Evolutionary conservation across 2,329 filamentous ascomycete species (phyloP), one percentile per base, ranked within the genome.

Genomic region (Cercospora zeina): DNA sequence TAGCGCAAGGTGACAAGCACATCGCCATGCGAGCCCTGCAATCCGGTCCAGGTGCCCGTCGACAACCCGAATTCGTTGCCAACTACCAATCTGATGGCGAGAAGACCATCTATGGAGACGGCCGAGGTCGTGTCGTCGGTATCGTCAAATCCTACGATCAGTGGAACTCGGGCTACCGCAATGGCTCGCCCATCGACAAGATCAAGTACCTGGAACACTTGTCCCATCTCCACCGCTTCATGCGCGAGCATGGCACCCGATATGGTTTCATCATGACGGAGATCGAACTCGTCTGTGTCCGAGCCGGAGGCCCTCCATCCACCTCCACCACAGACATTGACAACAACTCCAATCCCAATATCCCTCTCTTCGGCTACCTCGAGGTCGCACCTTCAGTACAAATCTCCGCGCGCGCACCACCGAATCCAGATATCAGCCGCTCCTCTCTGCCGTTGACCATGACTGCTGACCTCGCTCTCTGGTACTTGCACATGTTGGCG

Each of bases 231-330:
- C 93, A 97, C 77, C 86, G 90, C 73, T 87, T 88, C 72, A 96
- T 97, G 91, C 91, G 93, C 75, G 91, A 96, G 78, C 90, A 96
- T 78, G 87, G 88, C 68, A 96, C 91, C 74, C 88, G 93, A 62
- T 97, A 97, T 76, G 93, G 93, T 59, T 97, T 96, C 81, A 93
- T 97, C 76, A 87, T 97, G 73, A 97, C 91, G 1, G 93, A 97
- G 78, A 96, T 96, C 70, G 93, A 97, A 78, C 87, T 97, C 8
- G 88, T 97, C 39, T 87, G 95, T 69, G 91, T 96, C 0, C 90
- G 93, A 71, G 90, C 89, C 68, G 92, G 93, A 57, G 79, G 79
- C 4, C 75, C 77, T 13, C 73, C 74, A 0, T 68, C 68, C 10
- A 65, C 71, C 1, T 58, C 55, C 16, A 21, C 30, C 11, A 30